phyloP scores from a whole-genome alignment of 2,329 filamentous ascomycete species.

The Cercospora brassicicola region DNA sequence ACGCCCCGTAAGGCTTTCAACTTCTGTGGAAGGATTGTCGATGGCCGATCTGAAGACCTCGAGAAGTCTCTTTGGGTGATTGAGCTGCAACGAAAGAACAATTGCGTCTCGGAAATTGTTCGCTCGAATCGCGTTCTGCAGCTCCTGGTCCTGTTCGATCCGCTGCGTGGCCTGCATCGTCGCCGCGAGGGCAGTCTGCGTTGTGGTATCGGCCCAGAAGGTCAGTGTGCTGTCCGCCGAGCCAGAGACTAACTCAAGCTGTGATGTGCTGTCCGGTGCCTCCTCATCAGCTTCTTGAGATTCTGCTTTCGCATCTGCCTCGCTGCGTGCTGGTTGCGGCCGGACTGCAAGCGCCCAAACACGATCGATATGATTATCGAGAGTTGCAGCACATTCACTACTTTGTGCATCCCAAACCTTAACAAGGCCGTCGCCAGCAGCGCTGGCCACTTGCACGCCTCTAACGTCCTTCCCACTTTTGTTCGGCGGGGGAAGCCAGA shows the following conservation, averaged over 20 bases:
- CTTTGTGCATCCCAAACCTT: constrained; percentile 92
- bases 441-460: constrained; percentile 74
- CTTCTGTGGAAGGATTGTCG: constrained; percentile 60
- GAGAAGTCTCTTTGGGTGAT: constrained; percentile 86
- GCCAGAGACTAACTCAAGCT: constrained; percentile 78
- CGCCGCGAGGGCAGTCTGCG: constrained; percentile 71
- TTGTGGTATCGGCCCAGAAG: constrained; percentile 92
- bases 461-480: constrained; percentile 52
- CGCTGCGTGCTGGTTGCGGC: constrained; percentile 43
- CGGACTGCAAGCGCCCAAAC: constrained; percentile 86
- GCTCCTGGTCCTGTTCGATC: constrained; percentile 89
- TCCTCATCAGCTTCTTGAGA: constrained; percentile 34
- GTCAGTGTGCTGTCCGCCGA: constrained; percentile 90
- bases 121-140: constrained; percentile 87
- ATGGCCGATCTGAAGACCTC: constrained; percentile 80
- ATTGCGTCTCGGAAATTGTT: constrained; percentile 92
- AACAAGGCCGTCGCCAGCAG: constrained; percentile 89
- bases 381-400: constrained; percentile 81
- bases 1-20: constrained; percentile 63
- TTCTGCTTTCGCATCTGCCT: constrained; percentile 20
- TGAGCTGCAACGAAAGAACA: constrained; percentile 84
- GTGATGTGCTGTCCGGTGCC: constrained; percentile 30
- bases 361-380: constrained; percentile 95
- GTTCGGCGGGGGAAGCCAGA: constrained; percentile 68
- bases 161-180: constrained; percentile 73